Evolutionary conservation across 2,329 filamentous ascomycete species (phyloP).

Genomic region (Boeremia lycopersici): DNA sequence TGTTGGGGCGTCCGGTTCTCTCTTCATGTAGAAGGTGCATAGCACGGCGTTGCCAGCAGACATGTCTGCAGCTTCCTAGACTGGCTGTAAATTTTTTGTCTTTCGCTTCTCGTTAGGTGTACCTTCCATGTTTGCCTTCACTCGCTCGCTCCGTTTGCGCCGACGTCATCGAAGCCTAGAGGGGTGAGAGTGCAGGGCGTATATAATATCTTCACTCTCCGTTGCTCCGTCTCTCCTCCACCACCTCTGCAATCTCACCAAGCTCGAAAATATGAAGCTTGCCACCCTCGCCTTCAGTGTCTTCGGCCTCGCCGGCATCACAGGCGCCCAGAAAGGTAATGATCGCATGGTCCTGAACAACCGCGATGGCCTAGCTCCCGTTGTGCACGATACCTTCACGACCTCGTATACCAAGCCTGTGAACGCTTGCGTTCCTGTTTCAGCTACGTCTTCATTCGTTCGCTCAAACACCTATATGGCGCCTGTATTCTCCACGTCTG

Average conservation of each 20-base stretch:
- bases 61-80: not conserved
- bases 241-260: not conserved
- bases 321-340: slow-evolving; percentile 6
- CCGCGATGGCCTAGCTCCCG: slow-evolving; percentile 1
- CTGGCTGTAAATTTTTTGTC: not conserved
- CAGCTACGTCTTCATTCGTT: not conserved
- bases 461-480: not conserved
- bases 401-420: not conserved
- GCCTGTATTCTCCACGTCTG: not conserved
- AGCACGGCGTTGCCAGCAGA: not conserved
- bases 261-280: not conserved
- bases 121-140: not conserved
- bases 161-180: not conserved
- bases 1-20: not conserved
- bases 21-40: not conserved
- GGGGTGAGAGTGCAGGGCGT: too few species aligned
- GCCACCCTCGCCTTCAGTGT: not conserved
- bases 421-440: not conserved
- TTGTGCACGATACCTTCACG: not conserved
- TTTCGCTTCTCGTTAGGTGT: not conserved
- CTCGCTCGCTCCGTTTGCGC: not conserved
- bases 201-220: not conserved
- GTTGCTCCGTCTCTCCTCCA: not conserved
- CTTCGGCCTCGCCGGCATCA: not conserved
- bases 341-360: slow-evolving; percentile 4